Evolutionary conservation across 257 asterid genomes (phyloP).

Genomic region (Fraxinus cuspidata): DNA sequence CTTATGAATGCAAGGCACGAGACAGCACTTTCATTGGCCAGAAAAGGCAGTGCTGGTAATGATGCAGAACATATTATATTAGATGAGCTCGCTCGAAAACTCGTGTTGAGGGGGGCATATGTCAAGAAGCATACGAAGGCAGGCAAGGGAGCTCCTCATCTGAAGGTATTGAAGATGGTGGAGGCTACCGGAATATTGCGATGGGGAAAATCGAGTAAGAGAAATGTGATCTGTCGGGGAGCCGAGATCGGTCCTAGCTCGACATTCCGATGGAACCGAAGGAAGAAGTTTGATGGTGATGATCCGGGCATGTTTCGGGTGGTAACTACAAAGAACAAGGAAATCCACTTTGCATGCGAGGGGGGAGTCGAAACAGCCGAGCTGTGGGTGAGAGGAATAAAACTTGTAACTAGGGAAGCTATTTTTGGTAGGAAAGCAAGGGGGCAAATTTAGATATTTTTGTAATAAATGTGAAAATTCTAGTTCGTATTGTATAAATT

Average conservation of each 20-base stretch:
- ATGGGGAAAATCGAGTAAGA: constrained; percentile 68
- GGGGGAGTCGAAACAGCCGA: constrained; percentile 59
- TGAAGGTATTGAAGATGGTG: constrained; percentile 61
- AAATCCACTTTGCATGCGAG: constrained; percentile 65
- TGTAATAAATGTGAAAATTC: not conserved
- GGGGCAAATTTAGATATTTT: not conserved
- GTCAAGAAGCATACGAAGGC: constrained; percentile 68
- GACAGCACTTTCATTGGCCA: constrained; percentile 55
- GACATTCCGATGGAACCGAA: constrained; percentile 52
- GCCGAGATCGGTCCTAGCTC: constrained; percentile 65
- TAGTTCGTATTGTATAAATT: not conserved
- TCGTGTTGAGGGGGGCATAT: constrained; percentile 46
- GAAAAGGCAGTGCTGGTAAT: constrained; percentile 26
- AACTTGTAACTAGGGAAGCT: constrained; percentile 62
- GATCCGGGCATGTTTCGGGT: constrained; percentile 63
- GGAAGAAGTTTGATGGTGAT: constrained; percentile 56
- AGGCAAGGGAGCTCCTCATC: constrained; percentile 61
- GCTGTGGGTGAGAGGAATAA: constrained; percentile 74
- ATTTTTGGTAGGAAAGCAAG: constrained; percentile 33
- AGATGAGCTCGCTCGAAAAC: constrained; percentile 57
- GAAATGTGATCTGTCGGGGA: constrained; percentile 61
- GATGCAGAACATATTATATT: constrained; percentile 45
- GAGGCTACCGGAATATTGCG: constrained; percentile 45
- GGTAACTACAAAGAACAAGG: constrained; percentile 57
- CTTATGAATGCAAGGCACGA: constrained; percentile 42